phyloP scores from a whole-genome alignment of 1,284 basidiomycete genomes.

The Cutaneotrichosporon sp. region DNA sequence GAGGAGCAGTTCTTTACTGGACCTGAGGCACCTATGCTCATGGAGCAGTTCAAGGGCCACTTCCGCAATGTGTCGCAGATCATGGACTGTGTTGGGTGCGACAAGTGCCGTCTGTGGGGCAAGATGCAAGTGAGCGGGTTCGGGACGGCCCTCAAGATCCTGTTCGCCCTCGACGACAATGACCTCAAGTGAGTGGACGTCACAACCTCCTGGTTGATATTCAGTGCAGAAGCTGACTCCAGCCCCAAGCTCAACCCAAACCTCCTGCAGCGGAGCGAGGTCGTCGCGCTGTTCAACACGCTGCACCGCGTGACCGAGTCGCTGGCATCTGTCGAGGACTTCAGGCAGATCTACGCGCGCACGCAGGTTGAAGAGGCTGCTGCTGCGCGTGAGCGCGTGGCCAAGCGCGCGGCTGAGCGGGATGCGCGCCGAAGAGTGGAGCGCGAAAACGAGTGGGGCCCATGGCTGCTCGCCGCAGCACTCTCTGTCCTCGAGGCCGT shows the following conservation, averaged over 20 bases:
- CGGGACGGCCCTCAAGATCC: constrained; percentile 89
- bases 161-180: constrained; percentile 93
- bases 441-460: neutral
- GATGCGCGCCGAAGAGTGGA: neutral
- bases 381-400: neutral
- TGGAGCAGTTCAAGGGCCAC: constrained; percentile 92
- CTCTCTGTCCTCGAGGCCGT: constrained; percentile 16
- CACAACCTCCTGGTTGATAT: no score
- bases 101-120: constrained; percentile 98
- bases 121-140: constrained; percentile 93
- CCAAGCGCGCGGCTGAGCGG: neutral
- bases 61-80: constrained; percentile 95
- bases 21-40: constrained; percentile 79
- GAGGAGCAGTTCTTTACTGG: constrained; percentile 80
- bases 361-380: constrained; percentile 36
- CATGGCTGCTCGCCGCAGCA: neutral
- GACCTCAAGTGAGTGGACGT: constrained; percentile 74
- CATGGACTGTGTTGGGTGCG: constrained; percentile 98
- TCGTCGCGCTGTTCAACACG: constrained; percentile 94
- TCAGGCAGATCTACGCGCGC: constrained; percentile 72
- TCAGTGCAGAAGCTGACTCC: no score
- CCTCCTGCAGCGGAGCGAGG: constrained; percentile 82
- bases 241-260: constrained; percentile 73
- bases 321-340: constrained; percentile 70
- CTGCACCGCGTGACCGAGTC: constrained; percentile 86